Evolutionary conservation across 305 asterid species (phyloP).

Genomic region (Fraxinus sp.): DNA sequence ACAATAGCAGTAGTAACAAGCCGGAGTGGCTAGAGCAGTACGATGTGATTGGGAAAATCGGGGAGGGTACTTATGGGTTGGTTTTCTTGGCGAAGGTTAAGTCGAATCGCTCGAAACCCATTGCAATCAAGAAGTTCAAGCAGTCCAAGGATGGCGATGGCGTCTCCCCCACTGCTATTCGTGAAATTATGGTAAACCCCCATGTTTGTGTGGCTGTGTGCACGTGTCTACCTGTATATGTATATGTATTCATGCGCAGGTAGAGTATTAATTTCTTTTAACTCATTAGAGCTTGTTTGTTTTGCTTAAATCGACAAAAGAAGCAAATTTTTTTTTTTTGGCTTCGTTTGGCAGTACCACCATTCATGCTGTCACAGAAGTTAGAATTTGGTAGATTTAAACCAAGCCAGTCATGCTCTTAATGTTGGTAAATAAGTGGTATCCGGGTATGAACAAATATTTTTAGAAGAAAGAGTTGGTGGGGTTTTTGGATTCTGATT

Average conservation of each 20-base stretch:
- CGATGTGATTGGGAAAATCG: constrained; percentile 91
- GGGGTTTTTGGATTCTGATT: not conserved
- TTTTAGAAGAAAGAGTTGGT: not conserved
- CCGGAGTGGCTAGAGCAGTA: constrained; percentile 98
- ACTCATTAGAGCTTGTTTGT: not conserved
- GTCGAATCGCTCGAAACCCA: constrained; percentile 72
- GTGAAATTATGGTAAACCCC: constrained; percentile 82
- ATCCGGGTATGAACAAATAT: not conserved
- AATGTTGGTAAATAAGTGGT: not conserved
- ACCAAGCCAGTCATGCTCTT: not conserved
- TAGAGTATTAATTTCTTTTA: not conserved
- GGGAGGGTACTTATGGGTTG: constrained; percentile 95
- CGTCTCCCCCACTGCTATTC: constrained; percentile 97
- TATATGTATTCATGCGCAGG: not conserved
- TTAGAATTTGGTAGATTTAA: not conserved
- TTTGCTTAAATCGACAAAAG: not conserved
- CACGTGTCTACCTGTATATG: not conserved
- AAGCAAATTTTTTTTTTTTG: not conserved
- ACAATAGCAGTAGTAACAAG: constrained; percentile 32
- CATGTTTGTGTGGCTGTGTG: not conserved
- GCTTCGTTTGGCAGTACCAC: not conserved
- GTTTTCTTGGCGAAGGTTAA: constrained; percentile 88
- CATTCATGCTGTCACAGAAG: not conserved
- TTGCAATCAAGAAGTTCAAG: constrained; percentile 96
- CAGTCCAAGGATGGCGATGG: constrained; percentile 98